phyloP scores from a whole-genome alignment of 176 grass and related monocot genomes.

The Triticum timopheevii region DNA sequence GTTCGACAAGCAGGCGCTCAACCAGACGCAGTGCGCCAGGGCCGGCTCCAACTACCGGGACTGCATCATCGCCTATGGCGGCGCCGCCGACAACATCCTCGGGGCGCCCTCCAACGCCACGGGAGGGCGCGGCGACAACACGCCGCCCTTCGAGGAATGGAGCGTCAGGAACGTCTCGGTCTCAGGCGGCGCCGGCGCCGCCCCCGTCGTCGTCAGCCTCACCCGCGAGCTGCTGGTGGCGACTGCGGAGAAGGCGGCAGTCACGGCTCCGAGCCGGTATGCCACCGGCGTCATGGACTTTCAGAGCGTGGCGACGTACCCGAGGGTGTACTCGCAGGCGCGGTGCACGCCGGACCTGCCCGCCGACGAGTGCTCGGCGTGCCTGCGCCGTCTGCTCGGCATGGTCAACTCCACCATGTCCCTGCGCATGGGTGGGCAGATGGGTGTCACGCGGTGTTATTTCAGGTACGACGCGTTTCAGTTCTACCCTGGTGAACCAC shows the following conservation, averaged over 20 bases:
- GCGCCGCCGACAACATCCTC: neutral
- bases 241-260: neutral
- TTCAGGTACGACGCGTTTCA: neutral
- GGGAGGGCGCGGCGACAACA: neutral
- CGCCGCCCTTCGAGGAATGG: neutral
- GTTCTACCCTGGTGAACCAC: neutral
- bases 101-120: neutral
- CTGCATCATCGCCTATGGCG: conserved; percentile 2
- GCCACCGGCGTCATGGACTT: conserved; percentile 8
- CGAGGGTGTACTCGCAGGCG: conserved; percentile 3
- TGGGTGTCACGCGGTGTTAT: neutral
- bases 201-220: neutral
- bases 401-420: conserved; percentile 27
- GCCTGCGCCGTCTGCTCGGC: neutral
- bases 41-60: conserved; percentile 13
- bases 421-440: neutral
- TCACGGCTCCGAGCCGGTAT: neutral
- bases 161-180: neutral
- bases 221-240: neutral
- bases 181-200: neutral
- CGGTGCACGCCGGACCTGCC: conserved; percentile 35
- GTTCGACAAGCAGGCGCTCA: neutral
- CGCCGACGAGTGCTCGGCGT: conserved; percentile 18
- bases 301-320: neutral
- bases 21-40: neutral